Evolutionary conservation across 306 rosid species (phyloP), one percentile per base, ranked within the genome.

Genomic region (Urtica urens): DNA sequence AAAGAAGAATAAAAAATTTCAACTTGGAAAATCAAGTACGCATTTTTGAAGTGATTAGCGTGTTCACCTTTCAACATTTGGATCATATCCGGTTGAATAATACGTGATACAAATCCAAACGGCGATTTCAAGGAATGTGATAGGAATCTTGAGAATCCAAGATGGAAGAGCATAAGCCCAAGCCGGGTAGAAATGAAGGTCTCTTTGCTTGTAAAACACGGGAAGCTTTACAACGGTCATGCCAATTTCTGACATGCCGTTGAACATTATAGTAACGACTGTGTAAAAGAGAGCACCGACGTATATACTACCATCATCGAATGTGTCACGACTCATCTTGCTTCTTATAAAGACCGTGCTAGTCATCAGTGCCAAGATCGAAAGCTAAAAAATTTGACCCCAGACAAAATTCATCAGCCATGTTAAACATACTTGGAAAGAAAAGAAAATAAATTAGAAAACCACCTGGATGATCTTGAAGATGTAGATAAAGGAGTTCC

Each of bases 301-400:
- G 9, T 38, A 68, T 28, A 63, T n/a, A 30, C 15, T 48, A 33
- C 92, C 96, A 53, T 66, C 75, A 22, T 46, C 9, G 31, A 66
- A 7, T 9, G 70, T 38, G 28, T 72, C 46, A 2, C 29, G 66
- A 35, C 69, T 78, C 94, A 82, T 87, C 71, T 77, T 48, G 4
- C 92, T 87, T 49, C 87, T 64, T 28, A 75, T 31, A 67, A 87
- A 82, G 5, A 80, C 27, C 37, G 88, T 82, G 80, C 72, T 73
- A 3, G 71, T 12, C 28, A 82, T 12, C 29, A 72, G 14, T 38
- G 80, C 83, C 66, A 72, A 29, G n/a, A 50, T 15, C 3, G 62
- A 17, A 44, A 82, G 60, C 93, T 86, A 46, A 56, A 46, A 60
- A 7, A 15, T n/a, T 11, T 18, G 27, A 8, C 0, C 0, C 10